A percentile compares a stretch with the other conserved stretches of the same genome.
phyloP scores from a whole-genome alignment of 495 filamentous ascomycete species.

The Xylaria venustula region DNA sequence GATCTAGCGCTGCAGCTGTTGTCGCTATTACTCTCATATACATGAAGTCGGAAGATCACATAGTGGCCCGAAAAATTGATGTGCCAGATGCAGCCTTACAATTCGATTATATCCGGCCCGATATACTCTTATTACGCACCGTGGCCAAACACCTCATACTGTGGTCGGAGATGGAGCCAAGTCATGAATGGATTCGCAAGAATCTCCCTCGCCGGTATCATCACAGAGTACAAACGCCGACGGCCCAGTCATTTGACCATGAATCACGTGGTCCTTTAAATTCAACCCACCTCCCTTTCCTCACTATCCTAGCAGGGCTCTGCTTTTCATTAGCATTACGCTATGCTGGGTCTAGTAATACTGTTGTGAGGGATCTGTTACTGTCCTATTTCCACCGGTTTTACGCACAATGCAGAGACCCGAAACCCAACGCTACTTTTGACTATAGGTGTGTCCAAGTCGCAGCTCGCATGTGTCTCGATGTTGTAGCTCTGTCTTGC shows the following conservation, averaged over 20 bases:
- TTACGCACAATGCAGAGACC: conserved; percentile 67
- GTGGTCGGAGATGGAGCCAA: conserved; percentile 79
- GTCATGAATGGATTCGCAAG: conserved; percentile 67
- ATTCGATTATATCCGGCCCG: conserved; percentile 92
- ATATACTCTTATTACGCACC: conserved; percentile 87
- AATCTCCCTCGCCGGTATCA: conserved; percentile 71
- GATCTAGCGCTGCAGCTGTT: conserved; percentile 85
- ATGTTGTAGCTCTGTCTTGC: conserved; percentile 75
- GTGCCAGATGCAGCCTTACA: conserved; percentile 84
- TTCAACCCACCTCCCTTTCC: conserved; percentile 68
- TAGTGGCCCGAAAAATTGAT: conserved; percentile 89
- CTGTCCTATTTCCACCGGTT: conserved; percentile 84
- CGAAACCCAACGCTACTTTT: conserved; percentile 53
- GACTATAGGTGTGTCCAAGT: conserved; percentile 78
- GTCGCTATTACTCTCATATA: conserved; percentile 91
- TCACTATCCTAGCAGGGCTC: conserved; percentile 86
- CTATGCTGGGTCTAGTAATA: conserved; percentile 79
- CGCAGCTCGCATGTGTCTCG: conserved; percentile 86
- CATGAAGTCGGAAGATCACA: conserved; percentile 91
- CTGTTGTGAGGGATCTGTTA: conserved; percentile 72
- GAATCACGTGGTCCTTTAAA: conserved; percentile 24
- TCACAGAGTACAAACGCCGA: conserved; percentile 32
- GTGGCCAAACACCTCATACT: conserved; percentile 90
- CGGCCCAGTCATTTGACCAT: conserved; percentile 11
- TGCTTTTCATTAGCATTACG: conserved; percentile 82